Evolutionary conservation across 306 rosid genomes (phyloP), one percentile per base, ranked within the genome.

Genomic region (Mimosa pudica): DNA sequence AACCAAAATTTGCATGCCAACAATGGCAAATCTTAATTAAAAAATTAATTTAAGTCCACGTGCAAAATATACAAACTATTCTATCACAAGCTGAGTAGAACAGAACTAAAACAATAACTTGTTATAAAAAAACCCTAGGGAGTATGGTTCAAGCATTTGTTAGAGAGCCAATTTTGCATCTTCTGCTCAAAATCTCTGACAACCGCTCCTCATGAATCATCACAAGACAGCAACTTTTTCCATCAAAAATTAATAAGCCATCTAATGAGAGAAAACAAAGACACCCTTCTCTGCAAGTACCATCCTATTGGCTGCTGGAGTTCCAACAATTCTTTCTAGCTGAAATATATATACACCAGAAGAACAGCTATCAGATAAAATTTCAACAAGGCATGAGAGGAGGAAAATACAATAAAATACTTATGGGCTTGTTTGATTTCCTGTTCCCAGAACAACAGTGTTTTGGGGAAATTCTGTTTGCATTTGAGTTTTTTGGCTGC

Each of bases 291-390:
- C 85, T 3, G 89, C 87, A 75, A 77, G 24, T 38, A 81, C 61
- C 89, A 83, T 86, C 57, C 83, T 83, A 64, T 71, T 75, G 1
- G 85, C 84, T 0, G 79, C 77, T 20, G 79, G 44, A 57, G 87
- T 75, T 58, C 89, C 89, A 81, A 81, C 87, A 16, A 77, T 81
- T 83, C 89, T 83, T 71, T 86, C 89, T 30, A 86, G 77, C 89
- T 86, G 76, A 74, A 74, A 69, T 44, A 71, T 11, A 72, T 7
- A 46, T 46, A 46, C 10, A 46, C 77, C 79, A 35, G 32, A 54
- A 54, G 13, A 47, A 17, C 55, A 17, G 68, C 17, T 11, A 10
- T 48, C 18, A 46, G 72, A 48, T 32, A 67, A 45, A 70, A 58
- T 46, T 33, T 44, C 8, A 46, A 73, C 18, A 9, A 62, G 63